phyloP scores from a whole-genome alignment of 2,329 filamentous ascomycete species.

The Colletotrichum shisoi region DNA sequence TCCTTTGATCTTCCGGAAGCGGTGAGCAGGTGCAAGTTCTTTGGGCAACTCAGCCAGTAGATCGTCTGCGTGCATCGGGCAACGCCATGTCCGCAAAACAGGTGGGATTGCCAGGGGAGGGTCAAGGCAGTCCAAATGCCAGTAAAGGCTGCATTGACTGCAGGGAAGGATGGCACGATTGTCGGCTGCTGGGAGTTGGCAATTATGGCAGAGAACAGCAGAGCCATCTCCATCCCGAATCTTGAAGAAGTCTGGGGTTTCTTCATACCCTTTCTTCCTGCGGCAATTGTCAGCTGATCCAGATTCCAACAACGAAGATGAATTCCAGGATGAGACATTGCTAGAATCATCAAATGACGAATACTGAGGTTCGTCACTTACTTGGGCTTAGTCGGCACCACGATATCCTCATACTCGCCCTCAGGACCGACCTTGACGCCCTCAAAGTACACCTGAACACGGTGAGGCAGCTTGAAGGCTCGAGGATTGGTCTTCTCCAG shows the following conservation, averaged over 20 bases:
- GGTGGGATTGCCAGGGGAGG: constrained; percentile 84
- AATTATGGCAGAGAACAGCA: constrained; percentile 78
- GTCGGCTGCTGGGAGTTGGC: constrained; percentile 69
- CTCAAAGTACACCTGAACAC: constrained; percentile 78
- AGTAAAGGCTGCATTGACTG: constrained; percentile 80
- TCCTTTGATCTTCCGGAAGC: constrained; percentile 67
- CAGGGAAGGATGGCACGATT: constrained; percentile 83
- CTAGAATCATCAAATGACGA: neutral
- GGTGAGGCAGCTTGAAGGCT: constrained; percentile 74
- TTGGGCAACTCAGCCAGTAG: constrained; percentile 68
- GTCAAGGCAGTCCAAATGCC: constrained; percentile 92
- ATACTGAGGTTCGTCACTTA: constrained; percentile 54
- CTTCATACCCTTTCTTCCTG: constrained; percentile 66
- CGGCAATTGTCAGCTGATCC: constrained; percentile 45
- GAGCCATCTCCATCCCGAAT: constrained; percentile 76
- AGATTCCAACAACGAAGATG: neutral
- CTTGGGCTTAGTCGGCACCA: constrained; percentile 68
- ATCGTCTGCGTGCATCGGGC: constrained; percentile 85
- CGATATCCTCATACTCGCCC: constrained; percentile 78
- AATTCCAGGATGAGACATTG: constrained; percentile 8
- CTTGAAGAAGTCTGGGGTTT: constrained; percentile 71
- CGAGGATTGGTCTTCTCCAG: constrained; percentile 75
- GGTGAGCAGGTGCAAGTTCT: constrained; percentile 66
- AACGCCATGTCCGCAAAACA: constrained; percentile 81
- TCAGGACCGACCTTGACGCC: constrained; percentile 78